phyloP scores from a whole-genome alignment of 805 yeast genomes.

The Ogataea nitratoaversa region DNA sequence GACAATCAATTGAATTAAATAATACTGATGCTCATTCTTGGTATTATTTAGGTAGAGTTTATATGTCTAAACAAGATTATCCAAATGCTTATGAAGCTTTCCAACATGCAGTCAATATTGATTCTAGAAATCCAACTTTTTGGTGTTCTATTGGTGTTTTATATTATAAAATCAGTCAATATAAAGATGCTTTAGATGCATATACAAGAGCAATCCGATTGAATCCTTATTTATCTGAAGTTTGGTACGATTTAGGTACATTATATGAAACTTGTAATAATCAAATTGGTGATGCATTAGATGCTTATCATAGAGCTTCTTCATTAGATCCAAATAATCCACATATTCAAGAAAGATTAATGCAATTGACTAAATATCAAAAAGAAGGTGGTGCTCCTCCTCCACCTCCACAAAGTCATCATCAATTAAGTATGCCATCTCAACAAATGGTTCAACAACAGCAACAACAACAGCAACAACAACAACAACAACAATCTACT shows the following conservation, averaged over 20 bases:
- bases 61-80: constrained; percentile 93
- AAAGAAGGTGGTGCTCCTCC: constrained; percentile 60
- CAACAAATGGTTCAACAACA: constrained; percentile 36
- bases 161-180: constrained; percentile 93
- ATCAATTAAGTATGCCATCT: constrained; percentile 38
- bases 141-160: constrained; percentile 97
- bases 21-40: constrained; percentile 91
- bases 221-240: constrained; percentile 94
- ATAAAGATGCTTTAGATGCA: constrained; percentile 95
- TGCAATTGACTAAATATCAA: constrained; percentile 72
- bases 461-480: constrained; percentile 32
- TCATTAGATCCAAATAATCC: constrained; percentile 91
- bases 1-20: constrained; percentile 87
- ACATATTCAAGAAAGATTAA: constrained; percentile 89
- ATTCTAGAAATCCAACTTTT: constrained; percentile 94
- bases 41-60: constrained; percentile 95
- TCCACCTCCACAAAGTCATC: constrained; percentile 56
- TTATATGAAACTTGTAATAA: constrained; percentile 95
- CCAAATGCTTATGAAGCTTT: constrained; percentile 96
- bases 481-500: constrained; percentile 27
- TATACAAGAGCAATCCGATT: constrained; percentile 94
- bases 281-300: constrained; percentile 90
- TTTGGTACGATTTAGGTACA: constrained; percentile 98
- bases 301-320: constrained; percentile 96
- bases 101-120: constrained; percentile 97